Evolutionary conservation across 768 basidiomycete genomes (phyloP).

Genomic region (Coprinopsis sp.): DNA sequence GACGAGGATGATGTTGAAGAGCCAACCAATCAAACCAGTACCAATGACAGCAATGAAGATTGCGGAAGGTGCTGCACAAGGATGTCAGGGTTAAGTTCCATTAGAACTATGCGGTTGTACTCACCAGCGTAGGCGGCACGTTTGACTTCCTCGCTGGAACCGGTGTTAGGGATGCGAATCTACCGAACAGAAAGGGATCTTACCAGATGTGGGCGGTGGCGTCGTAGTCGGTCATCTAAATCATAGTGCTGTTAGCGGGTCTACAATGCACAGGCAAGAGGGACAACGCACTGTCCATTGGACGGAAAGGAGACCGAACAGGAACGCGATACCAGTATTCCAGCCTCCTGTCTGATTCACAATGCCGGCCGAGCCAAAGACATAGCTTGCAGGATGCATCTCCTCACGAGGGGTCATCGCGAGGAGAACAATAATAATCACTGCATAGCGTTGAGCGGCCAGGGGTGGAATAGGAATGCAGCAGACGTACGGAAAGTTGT

Average conservation of each 20-base stretch:
- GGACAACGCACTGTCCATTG: conserved; percentile 70
- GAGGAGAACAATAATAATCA: conserved; percentile 82
- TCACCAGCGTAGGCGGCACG: conserved; percentile 74
- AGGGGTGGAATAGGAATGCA: neutral
- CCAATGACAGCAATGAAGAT: conserved; percentile 70
- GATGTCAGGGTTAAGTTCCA: conserved; percentile 8
- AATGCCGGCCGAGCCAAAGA: conserved; percentile 72
- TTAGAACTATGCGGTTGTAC: conserved; percentile 6
- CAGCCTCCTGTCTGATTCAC: conserved; percentile 78
- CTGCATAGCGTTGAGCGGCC: conserved; percentile 28
- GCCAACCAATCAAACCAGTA: conserved; percentile 76
- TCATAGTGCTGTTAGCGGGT: neutral
- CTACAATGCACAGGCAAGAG: neutral
- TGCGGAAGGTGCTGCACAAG: conserved; percentile 43
- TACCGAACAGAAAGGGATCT: conserved; percentile 22
- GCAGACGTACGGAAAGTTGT: conserved; percentile 54
- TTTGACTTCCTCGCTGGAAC: conserved; percentile 66
- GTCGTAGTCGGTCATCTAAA: conserved; percentile 52
- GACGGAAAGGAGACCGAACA: conserved; percentile 81
- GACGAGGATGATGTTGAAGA: conserved; percentile 84
- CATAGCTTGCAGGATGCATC: conserved; percentile 78
- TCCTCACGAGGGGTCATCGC: conserved; percentile 66
- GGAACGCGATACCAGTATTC: conserved; percentile 75
- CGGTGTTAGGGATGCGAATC: conserved; percentile 6
- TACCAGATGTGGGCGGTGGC: conserved; percentile 81